Base-by-base conservation (phyloP, 2,329 filamentous ascomycete species). In the Aureobasidium zeae region DNA sequence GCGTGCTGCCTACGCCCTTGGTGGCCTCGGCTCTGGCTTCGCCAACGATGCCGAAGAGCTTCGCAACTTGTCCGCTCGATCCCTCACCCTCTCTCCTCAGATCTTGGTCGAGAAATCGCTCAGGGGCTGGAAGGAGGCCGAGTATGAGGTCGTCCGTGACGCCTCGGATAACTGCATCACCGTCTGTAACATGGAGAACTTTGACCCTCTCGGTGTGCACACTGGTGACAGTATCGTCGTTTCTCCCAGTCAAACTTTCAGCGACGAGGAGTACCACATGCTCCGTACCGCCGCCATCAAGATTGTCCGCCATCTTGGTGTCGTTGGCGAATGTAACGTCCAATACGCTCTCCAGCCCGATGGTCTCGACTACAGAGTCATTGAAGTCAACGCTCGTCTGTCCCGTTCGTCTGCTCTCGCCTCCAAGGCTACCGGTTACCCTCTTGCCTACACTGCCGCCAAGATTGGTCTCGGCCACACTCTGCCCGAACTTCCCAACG, bases 251-350 rank as follows among this genome's bases (percentile, higher is more conserved):
- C 91, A 98, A 70, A 98, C 91, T 17, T 73, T 98, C 58, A 94
- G 85, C 59, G 91, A 98, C 57, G 91, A 96, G 71, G 91, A 98
- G 67, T 98, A 96, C 65, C 88, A 98, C 72, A 96, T 98, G 91
- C 85, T 98, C 55, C 86, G 91, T 57, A 86, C 87, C 30, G 88
- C 91, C 50, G 86, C 91, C 34, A 95, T 96, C 72, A 96, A 96
- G 74, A 95, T 98, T 58, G 85, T 98, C 57, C 83, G 91, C 51
- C 91, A 98, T 66, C 74, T 98, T 52, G 89, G 89, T 54, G 91
- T 98, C 38, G 89, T 96, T 35, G 91, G 91, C 64, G 91, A 98
- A 71, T 98, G 91, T 68, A 98, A 98, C 64, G 88, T 95, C 24
- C 89, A 96, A 68, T 98, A 98, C 65, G 88, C 88, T 51, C 77